Evolutionary conservation across 352 stramenopile species (phyloP), one percentile per base, ranked within the genome.

Genomic region (Globisporangium paroecandrum): DNA sequence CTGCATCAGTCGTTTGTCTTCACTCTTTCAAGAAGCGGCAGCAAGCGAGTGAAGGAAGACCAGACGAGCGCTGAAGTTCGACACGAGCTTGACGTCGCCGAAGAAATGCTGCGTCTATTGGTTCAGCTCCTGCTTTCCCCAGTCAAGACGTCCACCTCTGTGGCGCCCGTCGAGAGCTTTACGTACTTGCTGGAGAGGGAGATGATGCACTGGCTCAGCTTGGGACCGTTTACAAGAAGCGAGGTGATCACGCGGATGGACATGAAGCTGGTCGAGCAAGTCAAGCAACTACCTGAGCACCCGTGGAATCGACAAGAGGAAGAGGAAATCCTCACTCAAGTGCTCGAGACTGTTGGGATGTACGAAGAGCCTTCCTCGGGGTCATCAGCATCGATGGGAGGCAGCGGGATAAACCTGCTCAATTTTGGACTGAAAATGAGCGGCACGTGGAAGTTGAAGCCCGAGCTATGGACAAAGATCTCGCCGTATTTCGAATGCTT

Each of bases 401-500:
- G 51, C 43, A 70, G 72, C 5, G 74, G 54, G 25, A 73, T 27
- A 18, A 67, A 54, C 54, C 8, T 81, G 12, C 58, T 82, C 60
- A 73, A 78, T 12, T 89, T 78, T 63, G 82, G 85, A 20, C 74
- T 91, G 60, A 91, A 88, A 34, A 91, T 90, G 83, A 90, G 74
- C 27, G 83, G 78, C 1, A 83, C 75, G 9, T 94, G 84, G 81
- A 81, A 79, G 51, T 64, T 94, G 15, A 83, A 89, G 46, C 66
- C 73, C 2, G 73, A 82, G 18, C 66, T 83, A 1, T 94, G 87
- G 87, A 60, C 62, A 4, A 70, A 73, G 32, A 71, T 94, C 4
- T 90, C 83, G 2, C 80, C 81, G 10, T 65, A 87, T 10, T 94
- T 92, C 65, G 87, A 94, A 68, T 88, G 78, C 53, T 94, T 92